Base-by-base conservation (phyloP, 2,329 filamentous ascomycete species). In the Davidsoniella virescens region DNA sequence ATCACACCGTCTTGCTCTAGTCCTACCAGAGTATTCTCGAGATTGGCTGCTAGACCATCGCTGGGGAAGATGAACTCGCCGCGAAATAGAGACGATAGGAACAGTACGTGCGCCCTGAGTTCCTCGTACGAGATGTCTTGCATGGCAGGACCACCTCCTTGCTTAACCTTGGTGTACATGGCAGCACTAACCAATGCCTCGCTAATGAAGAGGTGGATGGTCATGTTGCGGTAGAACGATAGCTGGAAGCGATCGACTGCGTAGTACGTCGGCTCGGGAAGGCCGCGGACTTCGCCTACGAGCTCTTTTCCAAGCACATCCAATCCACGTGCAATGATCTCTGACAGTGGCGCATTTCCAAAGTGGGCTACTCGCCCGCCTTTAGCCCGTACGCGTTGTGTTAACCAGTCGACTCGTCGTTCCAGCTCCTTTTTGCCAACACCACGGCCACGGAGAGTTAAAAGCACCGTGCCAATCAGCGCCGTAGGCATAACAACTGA, bases 191-290 rank as follows among this genome's bases (percentile, higher is more conserved):
- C 86, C 4, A 98, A 71, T 0, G 90, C 84, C 62, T 96, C 88
- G 2, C 87, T 83, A 52, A 98, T 92, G 64, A 98, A 98, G 4
- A 98, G 75, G 62, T 98, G 92, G 54, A 98, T 98, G 0, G 90
- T 95, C 92, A 96, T 96, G 65, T 98, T 98, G 48, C 92, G 82
- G 66, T 98, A 98, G 65, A 98, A 98, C 0, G 87, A 94, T 8
- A 98, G 75, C 62, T 98, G 92, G 69, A 98, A 98, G 49, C 87
- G 77, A 63, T 98, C 92, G 38, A 95, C 87, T 4, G 92, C 92
- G 59, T 86, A 94, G 64, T 86, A 96, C 0, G 92, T 96, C 16
- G 86, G 85, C 62, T 98, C 92, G 0, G 84, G 83, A 4, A 98
- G 67, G 0, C 82, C 86, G 37, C 81, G 75, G 0, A 94, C 73